A percentile compares a stretch with the other conserved stretches of the same genome.
These are phyloP conservation scores for Leptographium procerum DNA, from an alignment of 2,329 filamentous ascomycete species.

Conservation along the genomic window DNA sequence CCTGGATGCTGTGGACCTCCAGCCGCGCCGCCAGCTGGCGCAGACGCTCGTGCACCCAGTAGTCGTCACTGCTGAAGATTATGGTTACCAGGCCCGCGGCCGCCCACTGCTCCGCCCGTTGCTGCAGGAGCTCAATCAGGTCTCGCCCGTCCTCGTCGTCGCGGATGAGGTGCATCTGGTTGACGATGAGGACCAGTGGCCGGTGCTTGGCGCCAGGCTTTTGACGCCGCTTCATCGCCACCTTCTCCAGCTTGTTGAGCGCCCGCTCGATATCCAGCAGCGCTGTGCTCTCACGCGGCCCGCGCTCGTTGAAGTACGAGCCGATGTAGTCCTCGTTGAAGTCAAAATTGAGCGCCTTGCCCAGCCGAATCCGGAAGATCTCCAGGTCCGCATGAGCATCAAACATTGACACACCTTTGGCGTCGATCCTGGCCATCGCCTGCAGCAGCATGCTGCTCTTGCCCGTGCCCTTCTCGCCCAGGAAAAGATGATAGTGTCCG, in stretches of 20 bases:
- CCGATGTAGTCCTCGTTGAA: constrained; percentile 98
- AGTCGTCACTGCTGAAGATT: constrained; percentile 94
- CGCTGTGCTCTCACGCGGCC: constrained; percentile 82
- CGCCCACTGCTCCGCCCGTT: constrained; percentile 93
- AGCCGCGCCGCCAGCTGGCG: constrained; percentile 89
- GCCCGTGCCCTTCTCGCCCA: constrained; percentile 92
- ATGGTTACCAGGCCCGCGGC: constrained; percentile 81
- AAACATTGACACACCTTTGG: constrained; percentile 85
- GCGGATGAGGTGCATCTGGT: constrained; percentile 81
- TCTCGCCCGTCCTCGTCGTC: constrained; percentile 91
- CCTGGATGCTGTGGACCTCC: constrained; percentile 79
- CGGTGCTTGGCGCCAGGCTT: constrained; percentile 35
- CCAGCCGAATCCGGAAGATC: constrained; percentile 85
- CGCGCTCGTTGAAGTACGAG: constrained; percentile 86
- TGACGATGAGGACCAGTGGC: constrained; percentile 81
- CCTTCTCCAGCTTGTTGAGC: constrained; percentile 96
- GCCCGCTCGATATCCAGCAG: constrained; percentile 91
- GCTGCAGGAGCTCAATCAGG: constrained; percentile 86
- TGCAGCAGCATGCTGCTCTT: constrained; percentile 95
- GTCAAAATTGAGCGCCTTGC: constrained; percentile 91
- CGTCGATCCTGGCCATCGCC: constrained; percentile 86
- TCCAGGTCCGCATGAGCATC: constrained; percentile 92
- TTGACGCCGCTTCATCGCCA: constrained; percentile 64
- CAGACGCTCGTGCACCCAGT: constrained; percentile 93
- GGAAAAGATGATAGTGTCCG: constrained; percentile 83